Conservation (phyloP, 2,329 filamentous ascomycete species). For the Neodidymelliopsis sp. region DNA sequence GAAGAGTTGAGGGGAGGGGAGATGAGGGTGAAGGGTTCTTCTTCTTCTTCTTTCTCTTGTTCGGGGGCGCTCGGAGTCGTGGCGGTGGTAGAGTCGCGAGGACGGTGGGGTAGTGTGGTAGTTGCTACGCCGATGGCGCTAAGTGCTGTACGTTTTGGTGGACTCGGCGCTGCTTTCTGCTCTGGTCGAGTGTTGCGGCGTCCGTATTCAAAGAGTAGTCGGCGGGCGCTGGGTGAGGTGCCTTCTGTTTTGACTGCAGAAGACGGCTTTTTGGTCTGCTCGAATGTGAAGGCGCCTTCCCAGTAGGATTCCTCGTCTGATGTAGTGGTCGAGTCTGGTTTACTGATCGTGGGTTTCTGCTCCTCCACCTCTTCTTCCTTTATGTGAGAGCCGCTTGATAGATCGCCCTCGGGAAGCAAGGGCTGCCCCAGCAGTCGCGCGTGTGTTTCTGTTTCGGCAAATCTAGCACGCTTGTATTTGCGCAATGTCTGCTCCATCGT, state of each 20-base stretch:
- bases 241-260: not conserved
- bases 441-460: not conserved
- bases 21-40: too few species aligned
- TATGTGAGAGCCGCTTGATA: not conserved
- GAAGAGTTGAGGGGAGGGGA: too few species aligned
- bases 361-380: too few species aligned
- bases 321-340: not conserved
- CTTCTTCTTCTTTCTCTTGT: too few species aligned
- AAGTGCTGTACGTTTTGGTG: not conserved
- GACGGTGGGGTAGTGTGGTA: not conserved
- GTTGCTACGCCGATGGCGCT: too few species aligned
- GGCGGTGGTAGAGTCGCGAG: too few species aligned
- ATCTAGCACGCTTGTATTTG: slow-evolving; percentile 9
- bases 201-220: slow-evolving; percentile 4
- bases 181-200: not conserved
- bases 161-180: not conserved
- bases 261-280: not conserved
- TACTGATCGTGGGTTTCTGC: not conserved
- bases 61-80: too few species aligned
- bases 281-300: slow-evolving; percentile 8
- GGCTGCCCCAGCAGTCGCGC: not conserved
- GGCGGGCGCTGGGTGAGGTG: not conserved
- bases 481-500: not conserved
- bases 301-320: slow-evolving; percentile 5
- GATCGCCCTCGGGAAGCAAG: not conserved